Base-by-base conservation (phyloP, 495 filamentous ascomycete species). In the Monascus purpureus region DNA sequence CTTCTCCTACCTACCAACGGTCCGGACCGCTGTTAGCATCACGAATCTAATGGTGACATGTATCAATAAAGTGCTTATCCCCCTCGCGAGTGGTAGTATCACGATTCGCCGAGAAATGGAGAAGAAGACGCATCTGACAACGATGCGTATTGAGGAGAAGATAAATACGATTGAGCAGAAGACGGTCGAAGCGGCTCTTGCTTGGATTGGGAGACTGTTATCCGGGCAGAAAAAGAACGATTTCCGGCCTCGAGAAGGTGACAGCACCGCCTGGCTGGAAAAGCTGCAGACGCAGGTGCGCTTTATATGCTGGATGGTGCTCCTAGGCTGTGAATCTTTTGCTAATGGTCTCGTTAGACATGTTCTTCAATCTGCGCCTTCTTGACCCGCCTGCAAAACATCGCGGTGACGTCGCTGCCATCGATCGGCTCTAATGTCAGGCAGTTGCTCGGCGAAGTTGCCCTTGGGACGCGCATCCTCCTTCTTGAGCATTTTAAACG, bases 401-500 rank as follows among this genome's bases (percentile, higher is more conserved):
- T 72, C 20, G 66, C 72, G 5, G 50, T 69, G 12, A 66, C 72
- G 31, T 75, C 86, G 4, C 64, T 97, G 29, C 78, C 83, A 48
- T 73, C 79, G 6, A 57, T 57, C 33, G 72, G 75, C 27, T 62
- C 73, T 23, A 96, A 94, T 46, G 63, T 90, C 4, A 70, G 75
- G 15, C 59, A 76, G 19, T 77, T 96, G 42, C 67, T 75, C 35
- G 76, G 73, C n/a, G 92, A 96, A 57, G 75, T 96, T 17, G 87
- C 85, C 15, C 53, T 82, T 8, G 79, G 77, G 31, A 67, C 90
- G 17, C 79, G 84, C 36, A 59, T 57, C 18, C 64, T 88, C 2
- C 63, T 99, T 13, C 72, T 96, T 31, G 82, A 87, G 39, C 92
- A 99, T 57, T 81, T 96, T 57, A 93, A 90, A 46, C 83, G 82